Evolutionary conservation across 108 stramenopile genomes (phyloP), one percentile per base, ranked within the genome.

Genomic region (Nitzschia inconspicua): DNA sequence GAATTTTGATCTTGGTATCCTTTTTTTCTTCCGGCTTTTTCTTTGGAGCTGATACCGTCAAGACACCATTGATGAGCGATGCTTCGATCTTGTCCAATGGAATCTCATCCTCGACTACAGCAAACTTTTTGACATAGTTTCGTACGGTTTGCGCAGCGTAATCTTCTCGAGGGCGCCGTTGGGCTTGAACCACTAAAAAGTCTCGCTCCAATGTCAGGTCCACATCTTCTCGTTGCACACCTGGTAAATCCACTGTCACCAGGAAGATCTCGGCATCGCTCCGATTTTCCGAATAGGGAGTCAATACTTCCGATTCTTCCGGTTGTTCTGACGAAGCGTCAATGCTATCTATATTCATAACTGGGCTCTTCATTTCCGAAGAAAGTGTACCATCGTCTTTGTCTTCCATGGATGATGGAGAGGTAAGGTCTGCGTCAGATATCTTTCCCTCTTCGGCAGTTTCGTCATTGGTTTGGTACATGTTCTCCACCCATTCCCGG

Each of bases 191-290:
- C 7, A 50, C 22, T 50, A 50, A 28, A n/a, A 50, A 50, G n/a
- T 50, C 48, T 29, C 26, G 9, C 43, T 85, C 82, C n/a, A 86
- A 52, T 25, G 68, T 70, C 24, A 89, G 58, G 47, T 75, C 65
- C 30, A 86, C 73, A 47, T 86, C 76, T 10, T 76, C 67, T 0
- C 62, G 25, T 44, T 76, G 69, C 27, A 89, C 77, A 23, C 88
- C 88, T 3, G 88, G 88, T n/a, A 89, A 75, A 53, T 89, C 88
- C 9, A 89, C 47, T 7, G 84, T 51, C 6, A 89, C 60, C 20
- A 76, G 72, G 52, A 85, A 86, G 44, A 65, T 72, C 22, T 89
- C 79, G 0, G 79, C 78, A 44, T 80, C 73, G 57, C 48, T 50
- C 29, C 26, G 13, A 25, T 50, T 25, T 25, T 50, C 48, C 25